Percentiles rank a stretch among this genome's conserved stretches.
Conservation (phyloP, 495 filamentous ascomycete species). For the Rusavskia elegans region DNA sequence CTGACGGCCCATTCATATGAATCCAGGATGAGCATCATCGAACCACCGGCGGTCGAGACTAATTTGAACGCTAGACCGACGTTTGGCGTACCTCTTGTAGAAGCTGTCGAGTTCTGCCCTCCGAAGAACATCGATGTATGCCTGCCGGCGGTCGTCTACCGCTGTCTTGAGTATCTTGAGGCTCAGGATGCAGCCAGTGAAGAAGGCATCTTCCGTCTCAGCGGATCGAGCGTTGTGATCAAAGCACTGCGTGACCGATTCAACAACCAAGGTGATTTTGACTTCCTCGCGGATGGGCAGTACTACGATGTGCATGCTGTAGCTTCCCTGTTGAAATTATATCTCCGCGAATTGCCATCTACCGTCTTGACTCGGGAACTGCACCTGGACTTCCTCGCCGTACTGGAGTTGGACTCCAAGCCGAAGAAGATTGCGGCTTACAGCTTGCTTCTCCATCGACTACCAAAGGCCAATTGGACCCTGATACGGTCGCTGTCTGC, state of each 20-base stretch:
- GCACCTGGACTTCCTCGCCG: conserved; percentile 73
- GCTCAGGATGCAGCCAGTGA: conserved; percentile 68
- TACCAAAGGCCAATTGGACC: conserved; percentile 66
- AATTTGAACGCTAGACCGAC: conserved; percentile 50
- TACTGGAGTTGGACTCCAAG: conserved; percentile 55
- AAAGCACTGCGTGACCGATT: conserved; percentile 82
- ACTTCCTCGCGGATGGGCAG: conserved; percentile 63
- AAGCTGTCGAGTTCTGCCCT: conserved; percentile 67
- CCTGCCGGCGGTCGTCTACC: conserved; percentile 90
- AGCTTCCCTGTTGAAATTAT: conserved; percentile 84
- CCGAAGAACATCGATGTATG: conserved; percentile 55
- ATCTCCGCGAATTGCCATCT: conserved; percentile 78
- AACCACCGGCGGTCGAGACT: conserved; percentile 30
- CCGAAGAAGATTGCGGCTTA: conserved; percentile 69
- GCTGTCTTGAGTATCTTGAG: conserved; percentile 86
- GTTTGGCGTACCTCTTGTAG: conserved; percentile 74
- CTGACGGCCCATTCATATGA: conserved; percentile 35
- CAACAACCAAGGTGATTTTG: conserved; percentile 86
- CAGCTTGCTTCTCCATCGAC: conserved; percentile 64
- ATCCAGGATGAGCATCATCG: conserved; percentile 18
- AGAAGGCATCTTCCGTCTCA: conserved; percentile 93
- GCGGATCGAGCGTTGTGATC: conserved; percentile 86
- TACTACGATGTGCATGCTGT: conserved; percentile 95
- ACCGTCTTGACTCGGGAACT: conserved; percentile 84
- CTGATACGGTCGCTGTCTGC: conserved; percentile 68